Evolutionary conservation across 371 early-diverging fungal genomes (phyloP).

Genomic region (Lichtheimia corymbifera): DNA sequence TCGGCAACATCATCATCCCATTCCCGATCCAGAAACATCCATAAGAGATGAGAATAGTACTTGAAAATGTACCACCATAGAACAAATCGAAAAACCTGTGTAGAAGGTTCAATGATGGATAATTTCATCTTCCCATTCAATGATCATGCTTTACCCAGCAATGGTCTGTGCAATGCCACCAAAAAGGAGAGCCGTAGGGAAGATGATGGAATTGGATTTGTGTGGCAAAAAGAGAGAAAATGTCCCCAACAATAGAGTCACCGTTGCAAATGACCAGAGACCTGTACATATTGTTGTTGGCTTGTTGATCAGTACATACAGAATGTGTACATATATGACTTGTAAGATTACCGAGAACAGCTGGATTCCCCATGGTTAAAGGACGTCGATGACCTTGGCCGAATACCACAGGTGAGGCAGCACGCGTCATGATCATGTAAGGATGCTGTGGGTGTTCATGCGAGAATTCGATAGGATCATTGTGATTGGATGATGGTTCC

Average conservation of each 20-base stretch:
- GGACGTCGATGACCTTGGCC: constrained; percentile 18
- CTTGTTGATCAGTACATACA: background rate
- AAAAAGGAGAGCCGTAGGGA: constrained; percentile 25
- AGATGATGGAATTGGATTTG: constrained; percentile 18
- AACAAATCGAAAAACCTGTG: constrained; percentile 22
- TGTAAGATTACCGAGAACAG: background rate
- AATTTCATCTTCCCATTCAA: no score
- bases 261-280: constrained; percentile 26
- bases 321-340: no score
- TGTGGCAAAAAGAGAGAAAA: constrained; percentile 21
- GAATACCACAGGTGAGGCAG: constrained; percentile 14
- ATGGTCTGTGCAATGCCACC: constrained; percentile 32
- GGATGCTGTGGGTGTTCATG: constrained; percentile 1
- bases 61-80: constrained; percentile 24
- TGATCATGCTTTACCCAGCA: constrained; percentile 17
- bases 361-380: constrained; percentile 21
- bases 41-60: constrained; percentile 41
- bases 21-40: constrained; percentile 31
- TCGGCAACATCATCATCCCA: constrained; percentile 34
- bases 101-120: no score
- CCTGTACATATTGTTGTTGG: background rate
- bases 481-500: no score
- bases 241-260: constrained; percentile 21
- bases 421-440: constrained; percentile 6
- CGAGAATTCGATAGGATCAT: no score